Conservation (phyloP, 371 early-diverging fungal genomes). For the Sporodiniella umbellata region DNA sequence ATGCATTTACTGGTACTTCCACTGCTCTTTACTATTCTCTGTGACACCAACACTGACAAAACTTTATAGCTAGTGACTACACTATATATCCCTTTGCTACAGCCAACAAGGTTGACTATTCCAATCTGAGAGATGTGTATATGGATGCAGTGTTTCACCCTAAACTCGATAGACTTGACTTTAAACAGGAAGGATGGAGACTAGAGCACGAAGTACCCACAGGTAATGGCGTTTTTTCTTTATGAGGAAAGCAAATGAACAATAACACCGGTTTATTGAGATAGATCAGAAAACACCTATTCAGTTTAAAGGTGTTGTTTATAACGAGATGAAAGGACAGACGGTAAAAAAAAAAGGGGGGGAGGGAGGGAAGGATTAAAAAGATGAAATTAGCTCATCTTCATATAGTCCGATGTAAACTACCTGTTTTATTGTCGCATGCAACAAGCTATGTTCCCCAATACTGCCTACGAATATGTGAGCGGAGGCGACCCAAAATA, state of each 20-base stretch:
- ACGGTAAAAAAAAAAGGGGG: slow-evolving; percentile 40
- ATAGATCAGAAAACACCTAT: slow-evolving; percentile 52
- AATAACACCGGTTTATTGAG: background rate
- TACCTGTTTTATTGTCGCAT: slow-evolving; percentile 73
- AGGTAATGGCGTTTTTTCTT: slow-evolving; percentile 34
- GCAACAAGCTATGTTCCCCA: slow-evolving; percentile 83
- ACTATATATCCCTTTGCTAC: slow-evolving; percentile 95
- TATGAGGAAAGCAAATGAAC: too few species aligned
- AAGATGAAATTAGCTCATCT: background rate
- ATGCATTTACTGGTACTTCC: slow-evolving; percentile 84
- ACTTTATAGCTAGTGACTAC: slow-evolving; percentile 70
- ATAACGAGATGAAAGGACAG: slow-evolving; percentile 97
- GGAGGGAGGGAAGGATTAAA: background rate
- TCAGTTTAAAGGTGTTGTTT: slow-evolving; percentile 91
- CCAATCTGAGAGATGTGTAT: slow-evolving; percentile 88
- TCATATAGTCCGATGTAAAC: slow-evolving; percentile 62
- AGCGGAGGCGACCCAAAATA: slow-evolving; percentile 92
- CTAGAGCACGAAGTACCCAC: slow-evolving; percentile 77
- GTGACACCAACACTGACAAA: background rate
- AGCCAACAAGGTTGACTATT: slow-evolving; percentile 81
- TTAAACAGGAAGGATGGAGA: slow-evolving; percentile 95
- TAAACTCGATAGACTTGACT: slow-evolving; percentile 74
- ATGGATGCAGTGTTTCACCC: slow-evolving; percentile 92
- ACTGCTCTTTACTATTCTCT: background rate
- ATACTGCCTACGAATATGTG: slow-evolving; percentile 76